phyloP scores from a whole-genome alignment of 345 rosid genomes.

The Brassica cretica region DNA sequence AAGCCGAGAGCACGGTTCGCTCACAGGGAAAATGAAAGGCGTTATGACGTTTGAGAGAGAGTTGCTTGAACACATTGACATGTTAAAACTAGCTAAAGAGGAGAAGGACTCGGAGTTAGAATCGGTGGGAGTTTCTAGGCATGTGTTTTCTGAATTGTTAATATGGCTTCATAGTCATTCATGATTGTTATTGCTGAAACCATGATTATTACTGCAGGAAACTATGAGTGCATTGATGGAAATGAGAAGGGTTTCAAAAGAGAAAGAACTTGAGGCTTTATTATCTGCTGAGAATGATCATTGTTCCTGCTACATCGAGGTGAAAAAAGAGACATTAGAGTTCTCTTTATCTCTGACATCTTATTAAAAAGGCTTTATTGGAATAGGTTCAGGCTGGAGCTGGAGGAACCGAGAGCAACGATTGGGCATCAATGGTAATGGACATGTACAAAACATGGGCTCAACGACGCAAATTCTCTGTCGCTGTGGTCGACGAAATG shows the following conservation, averaged over 20 bases:
- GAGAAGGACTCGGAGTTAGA: slow-evolving; percentile 87
- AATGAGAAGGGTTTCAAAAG: slow-evolving; percentile 81
- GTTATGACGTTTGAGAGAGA: slow-evolving; percentile 75
- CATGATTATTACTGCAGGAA: slow-evolving; percentile 50
- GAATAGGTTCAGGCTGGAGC: slow-evolving; percentile 95
- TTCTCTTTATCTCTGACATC: slow-evolving; percentile 13
- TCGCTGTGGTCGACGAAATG: slow-evolving; percentile 81
- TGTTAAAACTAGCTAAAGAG: slow-evolving; percentile 89
- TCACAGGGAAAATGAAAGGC: slow-evolving; percentile 69
- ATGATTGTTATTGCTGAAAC: not conserved
- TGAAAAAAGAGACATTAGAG: slow-evolving; percentile 25
- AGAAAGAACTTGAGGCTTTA: slow-evolving; percentile 90
- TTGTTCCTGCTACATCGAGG: slow-evolving; percentile 87
- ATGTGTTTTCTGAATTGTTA: slow-evolving; percentile 39
- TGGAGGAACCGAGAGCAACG: slow-evolving; percentile 98
- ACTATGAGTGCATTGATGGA: slow-evolving; percentile 59
- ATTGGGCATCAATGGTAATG: slow-evolving; percentile 97
- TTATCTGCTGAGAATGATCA: slow-evolving; percentile 78
- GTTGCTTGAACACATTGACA: slow-evolving; percentile 89
- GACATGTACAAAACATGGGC: slow-evolving; percentile 93
- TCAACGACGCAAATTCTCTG: slow-evolving; percentile 57
- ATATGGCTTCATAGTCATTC: not conserved
- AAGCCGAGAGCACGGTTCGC: slow-evolving; percentile 84
- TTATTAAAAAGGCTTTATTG: not conserved
- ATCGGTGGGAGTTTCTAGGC: slow-evolving; percentile 89